These are phyloP conservation scores for Boechera stricta DNA, from an alignment of 345 rosid species.

Conservation along the genomic window DNA sequence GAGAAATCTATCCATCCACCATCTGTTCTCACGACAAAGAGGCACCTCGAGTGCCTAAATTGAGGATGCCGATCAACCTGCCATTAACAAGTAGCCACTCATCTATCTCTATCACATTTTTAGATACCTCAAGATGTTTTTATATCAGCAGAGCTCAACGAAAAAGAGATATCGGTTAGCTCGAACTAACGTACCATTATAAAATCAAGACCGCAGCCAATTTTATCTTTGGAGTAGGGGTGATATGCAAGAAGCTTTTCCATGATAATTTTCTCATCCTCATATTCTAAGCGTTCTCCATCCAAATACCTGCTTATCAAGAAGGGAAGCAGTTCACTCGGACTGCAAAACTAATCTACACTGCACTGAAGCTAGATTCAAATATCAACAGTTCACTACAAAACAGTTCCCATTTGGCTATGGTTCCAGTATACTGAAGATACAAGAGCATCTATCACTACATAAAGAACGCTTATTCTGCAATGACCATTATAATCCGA, in stretches of 20 bases:
- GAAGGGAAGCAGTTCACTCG: neutral
- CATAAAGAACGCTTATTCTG: neutral
- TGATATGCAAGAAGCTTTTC: slow-evolving; percentile 79
- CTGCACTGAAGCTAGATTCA: slow-evolving; percentile 19
- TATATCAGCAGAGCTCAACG: neutral
- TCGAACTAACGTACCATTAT: slow-evolving; percentile 62
- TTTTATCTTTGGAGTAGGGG: slow-evolving; percentile 79
- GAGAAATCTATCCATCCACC: slow-evolving; percentile 98
- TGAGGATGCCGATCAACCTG: slow-evolving; percentile 95
- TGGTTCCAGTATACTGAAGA: slow-evolving; percentile 5
- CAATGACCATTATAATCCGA: neutral
- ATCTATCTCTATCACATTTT: neutral
- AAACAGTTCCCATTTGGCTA: neutral
- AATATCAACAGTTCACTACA: neutral
- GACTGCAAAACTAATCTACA: neutral
- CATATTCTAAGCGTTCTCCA: slow-evolving; percentile 66
- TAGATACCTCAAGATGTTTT: neutral
- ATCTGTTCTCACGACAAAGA: slow-evolving; percentile 91
- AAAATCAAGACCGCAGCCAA: slow-evolving; percentile 79
- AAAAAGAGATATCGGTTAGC: slow-evolving; percentile 12
- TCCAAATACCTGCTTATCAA: slow-evolving; percentile 64
- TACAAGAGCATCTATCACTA: neutral
- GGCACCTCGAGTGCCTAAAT: slow-evolving; percentile 79
- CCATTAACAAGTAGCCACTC: slow-evolving; percentile 28
- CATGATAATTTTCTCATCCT: slow-evolving; percentile 63